phyloP scores from a whole-genome alignment of 345 rosid species.

The Capsella bursapastoris region DNA sequence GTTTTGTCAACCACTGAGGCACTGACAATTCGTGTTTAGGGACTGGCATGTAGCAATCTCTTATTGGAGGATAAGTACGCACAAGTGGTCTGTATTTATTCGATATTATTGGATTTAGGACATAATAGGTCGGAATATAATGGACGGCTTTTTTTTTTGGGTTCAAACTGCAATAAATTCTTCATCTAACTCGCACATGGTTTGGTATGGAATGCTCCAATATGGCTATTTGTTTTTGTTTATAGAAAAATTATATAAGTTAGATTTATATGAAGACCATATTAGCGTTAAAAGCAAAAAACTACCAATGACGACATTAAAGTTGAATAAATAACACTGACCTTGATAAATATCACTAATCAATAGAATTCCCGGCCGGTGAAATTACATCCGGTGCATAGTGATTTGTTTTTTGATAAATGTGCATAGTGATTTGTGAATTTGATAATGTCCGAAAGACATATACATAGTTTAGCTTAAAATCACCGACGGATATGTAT shows the following conservation, averaged over 20 bases:
- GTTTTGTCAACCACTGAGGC: conserved; percentile 6
- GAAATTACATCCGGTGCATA: neutral
- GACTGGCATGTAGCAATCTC: conserved; percentile 29
- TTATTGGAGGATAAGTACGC: neutral
- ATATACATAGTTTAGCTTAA: too few relatives aligned
- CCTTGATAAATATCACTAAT: too few relatives aligned
- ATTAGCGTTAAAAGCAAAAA: neutral
- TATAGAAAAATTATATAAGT: neutral
- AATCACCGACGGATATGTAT: too few relatives aligned
- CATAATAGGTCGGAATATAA: conserved; percentile 17
- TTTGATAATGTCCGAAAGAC: neutral
- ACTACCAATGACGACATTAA: neutral
- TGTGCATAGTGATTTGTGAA: neutral
- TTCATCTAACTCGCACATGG: conserved; percentile 44
- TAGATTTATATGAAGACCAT: neutral
- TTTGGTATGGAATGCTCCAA: conserved; percentile 29
- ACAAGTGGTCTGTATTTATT: conserved; percentile 20
- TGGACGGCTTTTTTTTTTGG: conserved; percentile 7
- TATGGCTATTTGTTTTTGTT: neutral
- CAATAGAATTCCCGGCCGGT: too few relatives aligned
- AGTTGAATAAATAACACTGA: too few relatives aligned
- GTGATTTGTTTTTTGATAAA: too few relatives aligned
- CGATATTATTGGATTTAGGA: conserved; percentile 11
- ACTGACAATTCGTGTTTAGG: neutral
- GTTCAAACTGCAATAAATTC: conserved; percentile 37